These are phyloP conservation scores for Salvia hispanica DNA, from an alignment of 257 asterid genomes.

Conservation along the genomic window DNA sequence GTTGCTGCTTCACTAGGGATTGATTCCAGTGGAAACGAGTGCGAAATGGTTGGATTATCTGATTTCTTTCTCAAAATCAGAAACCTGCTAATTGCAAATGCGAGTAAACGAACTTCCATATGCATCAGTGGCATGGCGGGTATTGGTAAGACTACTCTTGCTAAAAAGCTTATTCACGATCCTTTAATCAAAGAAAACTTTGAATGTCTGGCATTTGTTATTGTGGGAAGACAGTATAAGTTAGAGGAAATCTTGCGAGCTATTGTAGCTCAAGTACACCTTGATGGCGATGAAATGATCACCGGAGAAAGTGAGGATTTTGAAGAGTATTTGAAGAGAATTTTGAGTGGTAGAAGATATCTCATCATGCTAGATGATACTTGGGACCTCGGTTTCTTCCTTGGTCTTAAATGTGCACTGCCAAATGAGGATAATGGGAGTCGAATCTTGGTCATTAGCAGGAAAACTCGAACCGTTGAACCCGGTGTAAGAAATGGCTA, in stretches of 20 bases:
- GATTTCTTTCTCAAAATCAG: not conserved
- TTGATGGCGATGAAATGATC: not conserved
- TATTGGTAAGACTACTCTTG: slow-evolving; percentile 5
- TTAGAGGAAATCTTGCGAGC: not conserved
- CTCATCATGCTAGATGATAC: slow-evolving; percentile 13
- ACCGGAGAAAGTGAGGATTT: not conserved
- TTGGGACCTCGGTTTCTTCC: not conserved
- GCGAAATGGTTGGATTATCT: not conserved
- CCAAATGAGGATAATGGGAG: not conserved
- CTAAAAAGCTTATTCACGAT: not conserved
- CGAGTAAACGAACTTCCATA: not conserved
- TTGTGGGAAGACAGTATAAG: not conserved
- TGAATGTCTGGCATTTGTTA: not conserved
- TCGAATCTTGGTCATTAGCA: not conserved
- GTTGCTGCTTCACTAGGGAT: not conserved
- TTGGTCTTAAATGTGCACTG: too few species aligned
- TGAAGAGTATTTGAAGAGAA: not conserved
- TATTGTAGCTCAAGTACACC: not conserved
- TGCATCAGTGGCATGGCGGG: not conserved
- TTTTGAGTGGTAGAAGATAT: not conserved
- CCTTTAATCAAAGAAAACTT: not conserved
- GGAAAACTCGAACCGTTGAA: not conserved
- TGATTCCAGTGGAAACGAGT: not conserved
- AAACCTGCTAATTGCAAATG: not conserved
- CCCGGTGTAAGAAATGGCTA: not conserved